Conservation (phyloP, 495 filamentous ascomycete species). For the Daldinia loculata region DNA sequence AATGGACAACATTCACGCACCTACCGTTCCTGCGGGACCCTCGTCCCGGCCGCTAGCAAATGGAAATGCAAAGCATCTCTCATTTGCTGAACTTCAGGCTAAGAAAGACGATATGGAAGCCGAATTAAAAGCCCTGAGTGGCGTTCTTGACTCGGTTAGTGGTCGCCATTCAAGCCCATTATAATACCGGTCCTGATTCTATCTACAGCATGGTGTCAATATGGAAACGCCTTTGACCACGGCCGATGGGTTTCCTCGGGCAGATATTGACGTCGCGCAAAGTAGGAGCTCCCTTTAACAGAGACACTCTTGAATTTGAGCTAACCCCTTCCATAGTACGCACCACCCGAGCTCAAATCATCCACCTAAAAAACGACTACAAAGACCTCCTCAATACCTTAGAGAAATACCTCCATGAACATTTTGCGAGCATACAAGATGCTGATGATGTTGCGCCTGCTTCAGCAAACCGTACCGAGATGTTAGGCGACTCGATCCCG, state of each 20-base stretch:
- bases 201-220: constrained; percentile 82
- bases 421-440: constrained; percentile 66
- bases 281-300: constrained; percentile 62
- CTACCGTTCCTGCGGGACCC: constrained; percentile 77
- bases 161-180: neutral
- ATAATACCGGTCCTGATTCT: constrained; percentile 17
- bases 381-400: constrained; percentile 85
- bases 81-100: constrained; percentile 65
- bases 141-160: constrained; percentile 87
- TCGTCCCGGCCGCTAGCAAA: constrained; percentile 64
- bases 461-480: constrained; percentile 35
- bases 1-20: constrained; percentile 79
- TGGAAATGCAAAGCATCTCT: constrained; percentile 65
- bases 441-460: constrained; percentile 36
- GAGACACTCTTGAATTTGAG: neutral
- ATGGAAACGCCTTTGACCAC: constrained; percentile 93
- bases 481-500: constrained; percentile 50
- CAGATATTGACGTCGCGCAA: constrained; percentile 94
- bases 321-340: constrained; percentile 68
- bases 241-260: constrained; percentile 89
- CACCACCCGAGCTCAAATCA: constrained; percentile 88
- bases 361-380: constrained; percentile 89
- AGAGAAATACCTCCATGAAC: constrained; percentile 83
- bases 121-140: constrained; percentile 82
- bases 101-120: constrained; percentile 85